A percentile compares a stretch with the other conserved stretches of the same genome.
phyloP scores from a whole-genome alignment of 2,329 filamentous ascomycete species.

The Aspergillus sclerotialis region DNA sequence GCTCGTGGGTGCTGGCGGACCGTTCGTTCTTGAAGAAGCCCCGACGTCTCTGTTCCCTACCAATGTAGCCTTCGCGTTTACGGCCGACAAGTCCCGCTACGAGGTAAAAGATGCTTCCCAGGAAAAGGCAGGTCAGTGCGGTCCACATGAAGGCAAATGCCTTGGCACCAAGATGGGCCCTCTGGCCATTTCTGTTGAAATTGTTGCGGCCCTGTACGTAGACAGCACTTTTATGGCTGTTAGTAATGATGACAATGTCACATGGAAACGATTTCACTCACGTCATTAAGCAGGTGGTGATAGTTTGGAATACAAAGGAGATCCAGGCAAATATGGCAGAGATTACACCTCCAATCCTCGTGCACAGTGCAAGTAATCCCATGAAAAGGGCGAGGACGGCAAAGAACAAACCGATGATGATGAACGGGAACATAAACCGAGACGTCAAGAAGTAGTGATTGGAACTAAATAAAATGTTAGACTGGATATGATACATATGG shows the following conservation, averaged over 20 bases:
- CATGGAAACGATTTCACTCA: constrained; percentile 38
- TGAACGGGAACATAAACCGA: constrained; percentile 89
- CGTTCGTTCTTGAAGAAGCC: constrained; percentile 37
- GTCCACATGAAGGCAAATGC: constrained; percentile 59
- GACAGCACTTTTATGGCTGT: constrained; percentile 44
- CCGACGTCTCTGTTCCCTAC: constrained; percentile 29
- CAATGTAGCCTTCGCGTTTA: constrained; percentile 27
- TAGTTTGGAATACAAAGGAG: constrained; percentile 52
- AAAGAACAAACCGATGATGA: constrained; percentile 78
- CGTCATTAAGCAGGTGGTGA: constrained; percentile 56
- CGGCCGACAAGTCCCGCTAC: constrained; percentile 33
- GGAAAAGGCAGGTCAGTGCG: constrained; percentile 47
- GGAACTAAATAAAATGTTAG: constrained; percentile 30
- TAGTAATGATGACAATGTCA: constrained; percentile 5
- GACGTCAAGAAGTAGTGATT: constrained; percentile 75
- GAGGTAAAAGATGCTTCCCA: constrained; percentile 54
- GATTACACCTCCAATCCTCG: constrained; percentile 44
- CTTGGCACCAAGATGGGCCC: constrained; percentile 48
- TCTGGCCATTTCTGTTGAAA: constrained; percentile 45
- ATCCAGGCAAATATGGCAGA: constrained; percentile 47
- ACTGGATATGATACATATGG: constrained; percentile 3
- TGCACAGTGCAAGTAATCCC: constrained; percentile 44
- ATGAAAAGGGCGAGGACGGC: constrained; percentile 40
- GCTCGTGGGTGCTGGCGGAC: too few species aligned
- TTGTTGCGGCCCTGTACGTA: constrained; percentile 51